A percentile compares a stretch with the other conserved stretches of the same genome.
These are phyloP conservation scores for Pseudocercospora ulei DNA, from an alignment of 2,329 filamentous ascomycete genomes.

Conservation along the genomic window DNA sequence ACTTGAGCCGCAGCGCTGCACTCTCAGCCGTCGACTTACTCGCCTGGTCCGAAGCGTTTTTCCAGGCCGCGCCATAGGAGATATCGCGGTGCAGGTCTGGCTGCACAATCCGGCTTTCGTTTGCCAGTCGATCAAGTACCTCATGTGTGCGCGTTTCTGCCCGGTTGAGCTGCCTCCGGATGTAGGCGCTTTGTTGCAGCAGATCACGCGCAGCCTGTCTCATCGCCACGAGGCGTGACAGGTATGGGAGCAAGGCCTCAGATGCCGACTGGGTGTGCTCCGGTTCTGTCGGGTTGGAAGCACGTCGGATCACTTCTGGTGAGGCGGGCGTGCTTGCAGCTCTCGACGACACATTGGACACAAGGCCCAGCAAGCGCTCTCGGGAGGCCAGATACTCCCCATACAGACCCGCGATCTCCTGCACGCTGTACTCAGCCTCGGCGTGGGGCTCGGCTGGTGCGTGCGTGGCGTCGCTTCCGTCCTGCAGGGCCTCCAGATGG, in stretches of 20 bases:
- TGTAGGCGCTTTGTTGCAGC: conserved; percentile 26
- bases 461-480: conserved; percentile 2
- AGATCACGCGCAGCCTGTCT: conserved; percentile 24
- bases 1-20: conserved; percentile 18
- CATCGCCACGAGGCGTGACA: conserved; percentile 20
- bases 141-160: conserved; percentile 25
- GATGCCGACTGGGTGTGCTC: conserved; percentile 14
- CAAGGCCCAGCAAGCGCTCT: conserved; percentile 22
- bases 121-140: conserved; percentile 28
- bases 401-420: conserved; percentile 27
- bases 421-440: conserved; percentile 7
- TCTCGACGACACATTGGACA: conserved; percentile 13
- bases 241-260: conserved; percentile 26
- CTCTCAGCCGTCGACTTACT: conserved; percentile 16
- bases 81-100: conserved; percentile 22
- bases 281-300: conserved; percentile 8
- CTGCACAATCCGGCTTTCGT: conserved; percentile 33
- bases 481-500: conserved; percentile 21
- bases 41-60: conserved; percentile 22
- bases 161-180: conserved; percentile 25
- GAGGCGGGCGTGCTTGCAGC: conserved; percentile 6
- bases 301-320: conserved; percentile 9
- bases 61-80: conserved; percentile 26
- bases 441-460: conserved; percentile 1
- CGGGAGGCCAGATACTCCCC: conserved; percentile 27